Base-by-base conservation (phyloP, 257 asterid genomes). In the Penstemon davidsonii region DNA sequence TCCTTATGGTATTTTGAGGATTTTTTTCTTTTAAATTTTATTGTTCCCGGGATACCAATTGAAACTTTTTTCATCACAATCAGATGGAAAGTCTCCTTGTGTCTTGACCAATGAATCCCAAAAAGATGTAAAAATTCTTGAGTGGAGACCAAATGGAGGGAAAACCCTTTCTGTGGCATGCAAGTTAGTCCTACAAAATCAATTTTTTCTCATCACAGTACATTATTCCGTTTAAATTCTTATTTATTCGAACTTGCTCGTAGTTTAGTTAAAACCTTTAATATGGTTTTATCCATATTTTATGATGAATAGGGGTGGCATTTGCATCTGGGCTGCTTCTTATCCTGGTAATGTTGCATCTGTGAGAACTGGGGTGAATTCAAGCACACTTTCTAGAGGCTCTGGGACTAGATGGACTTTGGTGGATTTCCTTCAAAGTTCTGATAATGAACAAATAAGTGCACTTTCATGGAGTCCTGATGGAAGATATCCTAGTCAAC, bases 81-180 rank as follows among this genome's bases (percentile, higher is more conserved):
- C 82, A 91, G 98, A 90, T 75, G 91, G 93, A 66, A 87, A 84
- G 74, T 64, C 85, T 70, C 88, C 86, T 44, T 84, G 86, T 56
- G 62, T 83, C 68, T 83, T 94, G 86, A 71, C 73, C 69, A 73
- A 80, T 71, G 96, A 94, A 64, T 78, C 76, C 53, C 99, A 88
- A 67, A 91, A 86, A 67, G 86, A 81, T 75, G 95, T 94, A 41
- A 91, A 76, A 78, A 59, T 84, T 79, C 80, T 94, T 54, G 95
- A 89, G 70, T 94, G 99, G 99, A 83, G 97, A 81, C 97, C 97
- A 40, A 91, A 94, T 78, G 91, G 96, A 57, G 99, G 97, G 74
- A 88, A 77, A 78, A 78, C 90, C 53, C 91, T 90, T 72, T 85
- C 96, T 54, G 95, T 91, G 37, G 96, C 96, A 10, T 91, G 99